Evolutionary conservation across 169 alveolate genomes (phyloP).

Genomic region (Babesia ovis): DNA sequence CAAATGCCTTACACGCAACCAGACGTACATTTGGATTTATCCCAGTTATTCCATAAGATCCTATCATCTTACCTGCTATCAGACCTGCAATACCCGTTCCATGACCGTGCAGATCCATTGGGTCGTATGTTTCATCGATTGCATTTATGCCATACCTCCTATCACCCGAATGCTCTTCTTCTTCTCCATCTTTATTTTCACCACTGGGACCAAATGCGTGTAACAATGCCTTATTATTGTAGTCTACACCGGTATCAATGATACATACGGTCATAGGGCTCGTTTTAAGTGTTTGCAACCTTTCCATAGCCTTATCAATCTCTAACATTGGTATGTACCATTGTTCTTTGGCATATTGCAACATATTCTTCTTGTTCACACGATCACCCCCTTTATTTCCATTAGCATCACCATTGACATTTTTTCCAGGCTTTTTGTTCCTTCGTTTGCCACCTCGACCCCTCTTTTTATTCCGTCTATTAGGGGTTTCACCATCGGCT

Average conservation of each 20-base stretch:
- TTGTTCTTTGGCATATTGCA: constrained; percentile 1
- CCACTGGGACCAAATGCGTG: constrained; percentile 75
- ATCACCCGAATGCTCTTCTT: constrained; percentile 74
- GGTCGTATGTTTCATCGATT: constrained; percentile 70
- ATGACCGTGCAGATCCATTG: constrained; percentile 81
- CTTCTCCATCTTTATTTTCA: constrained; percentile 77
- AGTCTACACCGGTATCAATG: constrained; percentile 87
- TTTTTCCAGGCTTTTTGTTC: neutral
- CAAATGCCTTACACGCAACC: constrained; percentile 70
- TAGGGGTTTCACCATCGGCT: too few species aligned
- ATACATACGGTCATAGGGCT: constrained; percentile 55
- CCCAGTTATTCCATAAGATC: constrained; percentile 42
- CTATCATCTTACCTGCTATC: constrained; percentile 49
- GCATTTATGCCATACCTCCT: constrained; percentile 80
- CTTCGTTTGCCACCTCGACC: neutral
- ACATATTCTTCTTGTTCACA: neutral
- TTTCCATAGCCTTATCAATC: neutral
- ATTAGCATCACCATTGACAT: neutral
- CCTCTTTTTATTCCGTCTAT: neutral
- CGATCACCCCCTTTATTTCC: neutral
- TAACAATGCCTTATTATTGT: constrained; percentile 79
- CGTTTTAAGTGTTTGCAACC: neutral
- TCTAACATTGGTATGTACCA: constrained; percentile 11
- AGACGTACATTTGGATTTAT: constrained; percentile 43
- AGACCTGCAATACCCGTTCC: constrained; percentile 83